Evolutionary conservation across 495 filamentous ascomycete genomes (phyloP).

Genomic region (Penicillium canescens): DNA sequence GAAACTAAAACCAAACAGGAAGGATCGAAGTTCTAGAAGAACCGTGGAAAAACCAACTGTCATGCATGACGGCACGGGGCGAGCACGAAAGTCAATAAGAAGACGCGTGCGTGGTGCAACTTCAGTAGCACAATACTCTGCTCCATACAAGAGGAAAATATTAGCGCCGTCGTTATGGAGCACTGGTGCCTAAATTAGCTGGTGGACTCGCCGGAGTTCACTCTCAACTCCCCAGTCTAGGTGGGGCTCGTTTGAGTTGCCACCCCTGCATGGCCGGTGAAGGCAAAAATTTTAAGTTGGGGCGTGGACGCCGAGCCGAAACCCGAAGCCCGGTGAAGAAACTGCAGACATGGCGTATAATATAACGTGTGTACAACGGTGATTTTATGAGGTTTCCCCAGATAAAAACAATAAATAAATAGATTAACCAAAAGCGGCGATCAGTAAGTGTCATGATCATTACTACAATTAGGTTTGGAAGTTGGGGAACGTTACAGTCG

Average conservation of each 20-base stretch:
- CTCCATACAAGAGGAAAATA: too few species aligned
- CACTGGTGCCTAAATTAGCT: background rate
- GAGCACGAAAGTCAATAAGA: background rate
- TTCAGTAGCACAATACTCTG: background rate
- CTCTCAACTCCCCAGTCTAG: background rate
- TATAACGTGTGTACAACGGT: too few species aligned
- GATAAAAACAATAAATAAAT: background rate
- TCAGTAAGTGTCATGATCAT: too few species aligned
- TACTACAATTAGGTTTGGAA: background rate
- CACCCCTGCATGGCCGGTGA: constrained; percentile 6
- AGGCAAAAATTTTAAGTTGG: background rate
- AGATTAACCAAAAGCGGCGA: too few species aligned
- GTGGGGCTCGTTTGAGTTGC: constrained; percentile 1
- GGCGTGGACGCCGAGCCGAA: background rate
- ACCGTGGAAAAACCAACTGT: too few species aligned
- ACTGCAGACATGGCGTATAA: too few species aligned
- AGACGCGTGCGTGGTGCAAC: background rate
- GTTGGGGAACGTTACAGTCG: too few species aligned
- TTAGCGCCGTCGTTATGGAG: too few species aligned
- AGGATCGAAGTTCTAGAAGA: background rate
- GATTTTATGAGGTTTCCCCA: background rate
- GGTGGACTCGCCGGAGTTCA: constrained; percentile 2
- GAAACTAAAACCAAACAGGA: background rate
- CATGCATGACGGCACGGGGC: too few species aligned
- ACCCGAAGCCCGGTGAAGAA: constrained; percentile 1